Conservation (phyloP, 1,284 basidiomycete species). For the Ustilago esculenta region DNA sequence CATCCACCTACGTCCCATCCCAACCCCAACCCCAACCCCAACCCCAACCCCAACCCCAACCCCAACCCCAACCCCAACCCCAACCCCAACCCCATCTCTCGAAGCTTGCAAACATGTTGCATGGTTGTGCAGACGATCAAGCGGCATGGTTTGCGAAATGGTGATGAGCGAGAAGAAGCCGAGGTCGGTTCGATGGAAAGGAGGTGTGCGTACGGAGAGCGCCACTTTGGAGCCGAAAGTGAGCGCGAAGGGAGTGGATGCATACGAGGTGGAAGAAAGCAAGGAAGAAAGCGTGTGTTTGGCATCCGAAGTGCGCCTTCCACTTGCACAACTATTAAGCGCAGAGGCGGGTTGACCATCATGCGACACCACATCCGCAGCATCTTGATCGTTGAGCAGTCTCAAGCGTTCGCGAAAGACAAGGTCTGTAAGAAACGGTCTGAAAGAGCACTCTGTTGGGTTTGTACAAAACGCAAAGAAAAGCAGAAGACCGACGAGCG, state of each 20-base stretch:
- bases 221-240: slow-evolving; percentile 73
- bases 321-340: too few species aligned
- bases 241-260: slow-evolving; percentile 72
- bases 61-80: too few species aligned
- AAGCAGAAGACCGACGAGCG: slow-evolving; percentile 43
- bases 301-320: slow-evolving; percentile 21
- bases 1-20: slow-evolving; percentile 24
- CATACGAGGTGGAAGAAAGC: slow-evolving; percentile 19
- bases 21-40: too few species aligned
- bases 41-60: too few species aligned
- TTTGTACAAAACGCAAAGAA: slow-evolving; percentile 84
- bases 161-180: slow-evolving; percentile 84
- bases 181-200: slow-evolving; percentile 84
- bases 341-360: too few species aligned
- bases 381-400: slow-evolving; percentile 71
- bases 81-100: too few species aligned
- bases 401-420: slow-evolving; percentile 92
- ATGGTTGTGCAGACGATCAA: slow-evolving; percentile 4
- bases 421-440: slow-evolving; percentile 91
- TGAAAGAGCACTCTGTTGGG: slow-evolving; percentile 88
- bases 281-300: slow-evolving; percentile 31
- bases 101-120: too few species aligned
- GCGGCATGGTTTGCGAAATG: slow-evolving; percentile 67
- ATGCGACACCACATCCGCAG: slow-evolving; percentile 10
- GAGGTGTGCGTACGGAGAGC: slow-evolving; percentile 91